Base-by-base conservation (phyloP, 2,329 filamentous ascomycete genomes). In the Biscogniauxia sp. region DNA sequence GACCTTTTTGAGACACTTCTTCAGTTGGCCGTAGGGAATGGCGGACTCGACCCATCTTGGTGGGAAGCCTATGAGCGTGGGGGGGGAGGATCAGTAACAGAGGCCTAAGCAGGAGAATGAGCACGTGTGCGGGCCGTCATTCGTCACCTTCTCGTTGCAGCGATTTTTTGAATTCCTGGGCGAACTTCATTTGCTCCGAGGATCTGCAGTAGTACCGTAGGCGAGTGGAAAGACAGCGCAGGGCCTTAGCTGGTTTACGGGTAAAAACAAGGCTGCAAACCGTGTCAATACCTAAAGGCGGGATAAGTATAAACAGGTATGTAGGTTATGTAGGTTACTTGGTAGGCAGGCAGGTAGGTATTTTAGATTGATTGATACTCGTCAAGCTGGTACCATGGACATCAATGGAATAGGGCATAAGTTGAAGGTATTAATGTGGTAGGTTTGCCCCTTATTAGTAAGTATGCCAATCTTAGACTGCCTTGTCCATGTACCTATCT, bases 1-100 rank as follows among this genome's bases (percentile, higher is more conserved):
- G 55, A 96, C 88, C 72, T 88, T 88, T 72, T 93, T 94, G 72
- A 96, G 88, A 76, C 90, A 91, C 78, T 96, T 96, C 77, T 96
- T 96, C 59, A 96, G 84, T 74, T 92, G 86, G 52, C 88, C 84
- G 74, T 96, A 96, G 2, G 90, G 91, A 63, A 96, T 91, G 54
- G 92, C 92, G 26, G 87, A 88, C 52, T 89, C 82, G 54, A 93
- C 78, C 85, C 85, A 88, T 71, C 88, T 86, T 55, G 84, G 77
- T 7, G 92, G 92, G 72, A 92, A 96, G 65, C 85, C 89, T 81
- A 63, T 37, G 50, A 9, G 26, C 49, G n/a, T 9, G n/a, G 5
- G 20, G 52, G 19, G 20, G 52, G 19, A 15, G 49, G 37, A 26
- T 28, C 1, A 55, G 32, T 9, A 45, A 55, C 17, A 28, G 37